Conservation (phyloP, 73 alveolate genomes). For the Loxodes magnus region DNA sequence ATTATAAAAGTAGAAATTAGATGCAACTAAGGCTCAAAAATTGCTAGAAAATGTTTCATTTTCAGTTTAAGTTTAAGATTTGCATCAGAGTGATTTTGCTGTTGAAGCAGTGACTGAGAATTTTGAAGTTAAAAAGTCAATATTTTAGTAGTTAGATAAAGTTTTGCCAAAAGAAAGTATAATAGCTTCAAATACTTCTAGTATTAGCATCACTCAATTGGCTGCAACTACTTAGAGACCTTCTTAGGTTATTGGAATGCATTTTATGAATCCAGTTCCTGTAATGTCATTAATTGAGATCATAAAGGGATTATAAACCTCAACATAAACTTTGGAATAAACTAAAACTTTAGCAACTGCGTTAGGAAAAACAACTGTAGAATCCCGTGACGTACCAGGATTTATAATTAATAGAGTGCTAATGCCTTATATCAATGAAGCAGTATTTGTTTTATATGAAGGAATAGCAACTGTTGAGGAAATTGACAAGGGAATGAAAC, state of each 20-base stretch:
- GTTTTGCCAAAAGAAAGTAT: conserved; percentile 45
- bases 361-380: conserved; percentile 68
- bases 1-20: conserved; percentile 45
- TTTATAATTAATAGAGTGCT: conserved; percentile 85
- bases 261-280: conserved; percentile 95
- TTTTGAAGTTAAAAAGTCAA: conserved; percentile 38
- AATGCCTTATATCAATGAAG: conserved; percentile 95
- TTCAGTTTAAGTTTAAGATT: conserved; percentile 17
- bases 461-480: conserved; percentile 81
- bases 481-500: conserved; percentile 88
- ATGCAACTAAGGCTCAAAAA: conserved; percentile 33
- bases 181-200: conserved; percentile 88
- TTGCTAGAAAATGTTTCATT: conserved; percentile 18
- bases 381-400: conserved; percentile 78
- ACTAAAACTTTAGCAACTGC: conserved; percentile 51
- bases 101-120: conserved; percentile 82
- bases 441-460: conserved; percentile 64
- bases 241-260: conserved; percentile 86
- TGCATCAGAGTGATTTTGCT: conserved; percentile 56
- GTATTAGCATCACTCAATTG: conserved; percentile 82
- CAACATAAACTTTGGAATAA: conserved; percentile 52
- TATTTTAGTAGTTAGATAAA: conserved; percentile 33
- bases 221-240: conserved; percentile 78
- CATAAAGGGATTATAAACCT: conserved; percentile 78
- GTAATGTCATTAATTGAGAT: conserved; percentile 90